Base-by-base conservation (phyloP, 176 grass and related monocot species). In the Oryza meridionalis region DNA sequence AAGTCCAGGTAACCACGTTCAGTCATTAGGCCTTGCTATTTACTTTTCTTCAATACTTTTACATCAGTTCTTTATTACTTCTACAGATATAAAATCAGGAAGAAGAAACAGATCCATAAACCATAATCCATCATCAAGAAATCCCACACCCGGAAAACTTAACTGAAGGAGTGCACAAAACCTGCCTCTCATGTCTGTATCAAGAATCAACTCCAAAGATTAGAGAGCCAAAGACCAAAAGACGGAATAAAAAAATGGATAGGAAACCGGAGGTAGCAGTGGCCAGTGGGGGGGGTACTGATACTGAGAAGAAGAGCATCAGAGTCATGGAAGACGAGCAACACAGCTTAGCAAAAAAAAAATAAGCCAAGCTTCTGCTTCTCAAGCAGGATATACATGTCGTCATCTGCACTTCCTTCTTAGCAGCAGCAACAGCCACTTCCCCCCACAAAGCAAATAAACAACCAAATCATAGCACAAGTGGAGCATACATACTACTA, bases 301-400 rank as follows among this genome's bases (percentile, higher is more conserved):
- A 19, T 55, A 5, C 53, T n/a, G 19, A 58, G 65, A 12, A n/a
- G 55, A 12, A 76, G 15, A 21, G 90, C 88, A 92, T 95, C 90
- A 78, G 93, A 92, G 85, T 90, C 88, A 90, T 88, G 90, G 88
- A 92, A 92, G 85, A 90, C 22, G 62, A 79, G 84, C 82, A 86
- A 92, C 90, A 94, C 21, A 58, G 53, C 53, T n/a, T 58, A 58
- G 53, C 53, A 58, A 58, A 55, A 55, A 21, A 14, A 10, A 55
- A 58, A 14, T 2, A 49, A 79, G 82, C 46, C 17, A 79, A 79
- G 81, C 89, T 89, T 84, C 80, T 88, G 78, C 65, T 88, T 69
- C 69, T 19, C 70, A 64, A 35, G 72, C 53, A 84, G 83, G 79
- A 81, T 53, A 77, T 55, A 58, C 2, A 73, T 62, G 74, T 89